phyloP scores from a whole-genome alignment of 139 green algal species.

The Parachlorella kessleri region DNA sequence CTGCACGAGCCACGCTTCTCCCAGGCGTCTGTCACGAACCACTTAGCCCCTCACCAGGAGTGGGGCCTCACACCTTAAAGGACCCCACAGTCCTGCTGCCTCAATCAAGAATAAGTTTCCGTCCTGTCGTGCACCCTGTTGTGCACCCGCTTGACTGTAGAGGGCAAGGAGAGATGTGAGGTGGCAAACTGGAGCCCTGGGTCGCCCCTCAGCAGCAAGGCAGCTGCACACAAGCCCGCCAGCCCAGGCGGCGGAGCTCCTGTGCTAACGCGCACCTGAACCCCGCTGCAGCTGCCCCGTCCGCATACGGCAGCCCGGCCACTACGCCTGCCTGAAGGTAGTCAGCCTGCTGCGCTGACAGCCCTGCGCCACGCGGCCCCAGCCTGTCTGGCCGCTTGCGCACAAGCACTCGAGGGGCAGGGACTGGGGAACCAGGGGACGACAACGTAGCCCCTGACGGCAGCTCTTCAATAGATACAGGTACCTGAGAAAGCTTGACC shows the following conservation, averaged over 20 bases:
- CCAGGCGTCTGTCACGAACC: too few species aligned
- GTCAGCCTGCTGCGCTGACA: background rate
- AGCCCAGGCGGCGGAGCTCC: background rate
- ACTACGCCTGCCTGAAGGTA: background rate
- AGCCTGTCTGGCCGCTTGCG: constrained; percentile 15
- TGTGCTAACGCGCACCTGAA: constrained; percentile 9
- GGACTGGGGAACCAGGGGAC: background rate
- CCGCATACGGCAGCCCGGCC: background rate
- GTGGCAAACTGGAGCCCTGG: too few species aligned
- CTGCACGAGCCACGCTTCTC: too few species aligned
- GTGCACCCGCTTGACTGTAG: background rate
- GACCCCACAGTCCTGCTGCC: too few species aligned
- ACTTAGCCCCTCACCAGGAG: too few species aligned
- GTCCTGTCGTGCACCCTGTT: too few species aligned
- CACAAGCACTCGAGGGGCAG: constrained; percentile 27
- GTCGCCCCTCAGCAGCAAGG: background rate
- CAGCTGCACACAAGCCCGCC: background rate
- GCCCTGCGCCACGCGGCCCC: background rate
- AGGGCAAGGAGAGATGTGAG: background rate
- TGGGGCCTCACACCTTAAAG: too few species aligned
- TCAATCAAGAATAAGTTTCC: too few species aligned
- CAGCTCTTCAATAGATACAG: constrained; percentile 7
- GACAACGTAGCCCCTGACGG: background rate
- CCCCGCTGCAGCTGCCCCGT: background rate
- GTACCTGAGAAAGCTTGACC: constrained; percentile 23